Base-by-base conservation (phyloP, 2,329 filamentous ascomycete species). In the Endoconidiophora laricicola region DNA sequence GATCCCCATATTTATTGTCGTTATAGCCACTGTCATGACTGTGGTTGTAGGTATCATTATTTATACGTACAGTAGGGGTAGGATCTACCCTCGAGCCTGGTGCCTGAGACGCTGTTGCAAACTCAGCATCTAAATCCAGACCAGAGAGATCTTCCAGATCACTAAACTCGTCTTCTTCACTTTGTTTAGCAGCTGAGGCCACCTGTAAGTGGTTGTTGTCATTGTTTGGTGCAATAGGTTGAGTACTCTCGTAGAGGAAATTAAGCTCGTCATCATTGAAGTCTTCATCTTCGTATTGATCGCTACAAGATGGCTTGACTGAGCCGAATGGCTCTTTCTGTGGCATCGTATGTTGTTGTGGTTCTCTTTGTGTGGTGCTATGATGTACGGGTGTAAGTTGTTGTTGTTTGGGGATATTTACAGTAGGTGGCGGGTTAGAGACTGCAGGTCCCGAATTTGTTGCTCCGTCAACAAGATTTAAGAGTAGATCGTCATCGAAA, bases 191-290 rank as follows among this genome's bases (percentile, higher is more conserved):
- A 16, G 38, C 7, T 12, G 38, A 3, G 42, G 20, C n/a, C 14
- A 36, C 16, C 36, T 40, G 22, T 37, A 7, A 4, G 22, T 33
- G 20, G 20, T 18, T 14, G 16, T 47, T 55, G 6, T 23, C 40
- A 16, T 16, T 22, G n/a, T 44, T 37, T 26, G 57, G 59, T 38
- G 60, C 56, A 39, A 59, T 58, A 7, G 69, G 39, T n/a, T 53
- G 52, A 22, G 52, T 58, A 40, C 58, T 70, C 2, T 67, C 68
- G 43, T 36, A 48, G 18, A 29, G 6, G 23, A 33, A 24, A 9
- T 39, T 65, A 4, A 81, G 66, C 0, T 71, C 65, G 47, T 79
- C 75, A 41, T 81, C 77, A 56, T 81, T 76, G 52, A 78, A 70
- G 36, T 78, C 74, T 41, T 73, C 71, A 52, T 74, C 73, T 3